Evolutionary conservation across 108 stramenopile genomes (phyloP).

Genomic region (Skeletonema marinoi): DNA sequence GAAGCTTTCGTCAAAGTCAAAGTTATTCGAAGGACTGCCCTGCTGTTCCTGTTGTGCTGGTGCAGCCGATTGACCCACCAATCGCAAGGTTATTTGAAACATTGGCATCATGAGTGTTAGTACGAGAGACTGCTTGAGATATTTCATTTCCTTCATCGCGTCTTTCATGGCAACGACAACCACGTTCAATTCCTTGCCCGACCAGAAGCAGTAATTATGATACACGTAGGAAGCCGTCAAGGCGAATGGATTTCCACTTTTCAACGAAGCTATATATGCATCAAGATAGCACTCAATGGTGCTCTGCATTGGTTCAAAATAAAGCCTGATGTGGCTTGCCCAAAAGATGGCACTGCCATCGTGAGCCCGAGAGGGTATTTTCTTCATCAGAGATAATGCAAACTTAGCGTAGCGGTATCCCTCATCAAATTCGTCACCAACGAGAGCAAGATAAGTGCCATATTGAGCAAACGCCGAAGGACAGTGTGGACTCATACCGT

Average conservation of each 20-base stretch:
- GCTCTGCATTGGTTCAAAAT: slow-evolving; percentile 4
- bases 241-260: slow-evolving; percentile 6
- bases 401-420: slow-evolving; percentile 3
- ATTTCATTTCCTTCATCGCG: no score
- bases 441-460: no score
- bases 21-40: no score
- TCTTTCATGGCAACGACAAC: not conserved
- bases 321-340: not conserved
- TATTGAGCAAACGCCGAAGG: no score
- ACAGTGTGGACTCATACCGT: slow-evolving; percentile 14
- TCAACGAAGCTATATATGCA: not conserved
- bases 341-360: not conserved
- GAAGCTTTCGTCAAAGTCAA: no score
- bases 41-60: no score
- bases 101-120: no score
- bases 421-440: not conserved
- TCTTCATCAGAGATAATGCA: slow-evolving; percentile 2
- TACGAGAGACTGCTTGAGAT: no score
- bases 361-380: not conserved
- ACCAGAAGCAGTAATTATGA: not conserved
- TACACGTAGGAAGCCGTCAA: not conserved
- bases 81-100: no score
- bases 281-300: no score
- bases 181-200: no score
- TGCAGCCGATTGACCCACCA: no score